Base-by-base conservation (phyloP, 1,139 yeast species). In the Starmera stellimalicola region DNA sequence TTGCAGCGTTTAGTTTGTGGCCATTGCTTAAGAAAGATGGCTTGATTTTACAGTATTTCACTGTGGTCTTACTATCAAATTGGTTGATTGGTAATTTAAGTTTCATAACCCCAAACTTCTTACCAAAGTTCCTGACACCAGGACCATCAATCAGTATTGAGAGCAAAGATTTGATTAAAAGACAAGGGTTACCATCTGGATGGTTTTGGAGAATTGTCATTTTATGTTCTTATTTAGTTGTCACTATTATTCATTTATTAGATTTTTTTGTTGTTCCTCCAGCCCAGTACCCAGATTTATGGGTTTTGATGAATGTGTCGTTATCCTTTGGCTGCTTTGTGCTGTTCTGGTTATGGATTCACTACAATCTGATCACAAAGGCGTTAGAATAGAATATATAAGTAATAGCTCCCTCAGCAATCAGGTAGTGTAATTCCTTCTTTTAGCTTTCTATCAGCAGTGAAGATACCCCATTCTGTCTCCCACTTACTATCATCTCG, bases 11-110 rank as follows among this genome's bases (percentile, higher is more conserved):
- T 57, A 83, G 95, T 34, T 60, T 93, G 62, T 87, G 83, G 72
- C 98, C 99, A 1, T 60, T 93, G 35, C 63, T 93, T 44, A 73
- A 76, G 44, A 76, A 76, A 43, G 98, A 93, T 48, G 77, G 73
- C 1, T 65, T 91, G 27, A 57, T 57, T 0, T 60, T 88, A 37
- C 98, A 91, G 55, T 88, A 83, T 54, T 57, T 66, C 33, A 76
- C 75, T 6, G 58, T 76, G 36, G 60, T 73, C 15, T 54, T 75
- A 6, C 53, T 85, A 45, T 78, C 85, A 54, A 88, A 88, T 54
- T 91, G 96, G 95, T 62, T 91, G 25, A 65, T 84, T 50, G 85
- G 88, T 11, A 77, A 77, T 30, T 60, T 70, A 37, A 57, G 64
- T 38, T 58, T 60, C 37, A 44, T 55, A 9, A 59, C 64, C 1